Base-by-base conservation (phyloP, 1,139 yeast genomes). In the Protomyces macrosporus region DNA sequence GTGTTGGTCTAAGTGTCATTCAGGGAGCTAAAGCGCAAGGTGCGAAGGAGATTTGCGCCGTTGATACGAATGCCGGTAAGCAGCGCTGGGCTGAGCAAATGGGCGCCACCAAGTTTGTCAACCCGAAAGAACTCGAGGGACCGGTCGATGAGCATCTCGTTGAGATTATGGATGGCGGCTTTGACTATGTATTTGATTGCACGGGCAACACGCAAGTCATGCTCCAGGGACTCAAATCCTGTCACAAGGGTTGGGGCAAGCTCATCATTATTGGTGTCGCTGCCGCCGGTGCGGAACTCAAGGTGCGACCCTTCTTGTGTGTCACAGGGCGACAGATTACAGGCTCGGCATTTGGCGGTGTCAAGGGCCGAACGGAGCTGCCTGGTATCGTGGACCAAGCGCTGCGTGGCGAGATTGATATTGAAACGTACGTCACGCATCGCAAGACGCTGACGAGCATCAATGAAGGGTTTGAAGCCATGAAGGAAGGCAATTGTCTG, bases 171-270 rank as follows among this genome's bases (percentile, higher is more conserved):
- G 98, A 93, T 73, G 98, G 98, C 71, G 98, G 98, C 60, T 83
- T 91, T 69, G 98, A 93, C 74, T 90, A 76, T 79, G 91, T 98
- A 48, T 93, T 93, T 74, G 98, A 95, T 79, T 91, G 98, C 81
- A 93, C 98, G 64, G 98, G 98, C 79, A 95, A 93, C 74, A 93
- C 87, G 67, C 77, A 83, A 55, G 98, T 93, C 63, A 93, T 93
- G 98, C 86, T 98, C 79, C 80, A 84, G 73, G 98, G 98, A 30
- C 82, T 93, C 70, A 98, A 93, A 80, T 90, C 97, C 45, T 90
- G 97, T 76, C 98, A 93, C 81, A 91, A 91, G 79, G 98, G 98
- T 69, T 95, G 98, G 98, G 98, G 98, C 77, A 84, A 86, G 72
- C 90, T 97, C 34, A 82, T 93, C 71, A 81, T 93, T 72, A 93